These are phyloP conservation scores for Vaccinium macrocarpon DNA, from an alignment of 148 eudicot species.

Conservation along the genomic window DNA sequence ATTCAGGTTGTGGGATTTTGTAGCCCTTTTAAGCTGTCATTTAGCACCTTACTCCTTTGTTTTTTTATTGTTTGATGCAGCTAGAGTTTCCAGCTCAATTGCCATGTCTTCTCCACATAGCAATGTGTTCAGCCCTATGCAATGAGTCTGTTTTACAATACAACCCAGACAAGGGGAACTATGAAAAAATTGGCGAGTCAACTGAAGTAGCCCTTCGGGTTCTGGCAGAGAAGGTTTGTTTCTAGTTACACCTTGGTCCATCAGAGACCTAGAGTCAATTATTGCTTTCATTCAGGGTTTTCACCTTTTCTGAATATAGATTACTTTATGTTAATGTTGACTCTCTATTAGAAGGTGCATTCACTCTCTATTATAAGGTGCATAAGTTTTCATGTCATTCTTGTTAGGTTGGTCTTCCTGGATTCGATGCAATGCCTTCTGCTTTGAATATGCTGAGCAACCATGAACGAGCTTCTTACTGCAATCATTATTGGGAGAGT, in stretches of 20 bases:
- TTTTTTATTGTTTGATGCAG: slow-evolving; percentile 41
- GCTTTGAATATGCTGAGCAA: slow-evolving; percentile 93
- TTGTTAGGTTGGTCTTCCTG: slow-evolving; percentile 91
- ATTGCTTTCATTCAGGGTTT: slow-evolving; percentile 3
- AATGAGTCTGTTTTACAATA: slow-evolving; percentile 91
- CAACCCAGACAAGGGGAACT: slow-evolving; percentile 89
- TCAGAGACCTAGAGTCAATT: slow-evolving; percentile 1
- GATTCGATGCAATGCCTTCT: slow-evolving; percentile 97
- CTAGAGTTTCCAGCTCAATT: slow-evolving; percentile 87
- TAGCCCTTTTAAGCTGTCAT: not conserved
- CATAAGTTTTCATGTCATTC: slow-evolving; percentile 13
- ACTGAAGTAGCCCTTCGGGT: slow-evolving; percentile 99
- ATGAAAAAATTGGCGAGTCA: slow-evolving; percentile 96
- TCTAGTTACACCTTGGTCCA: slow-evolving; percentile 7
- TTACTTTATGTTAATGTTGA: not conserved
- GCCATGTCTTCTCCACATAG: slow-evolving; percentile 93
- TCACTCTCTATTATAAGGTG: not conserved
- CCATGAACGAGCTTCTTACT: slow-evolving; percentile 94
- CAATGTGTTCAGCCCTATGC: slow-evolving; percentile 99
- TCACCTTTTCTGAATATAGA: not conserved
- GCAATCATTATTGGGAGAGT: slow-evolving; percentile 93
- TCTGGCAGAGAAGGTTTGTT: slow-evolving; percentile 83
- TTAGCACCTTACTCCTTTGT: not conserved
- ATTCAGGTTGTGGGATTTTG: not conserved
- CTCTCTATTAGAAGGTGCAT: too few relatives aligned